These are phyloP conservation scores for Apophysomyces variabilis DNA, from an alignment of 371 early-diverging fungal species.

Conservation along the genomic window DNA sequence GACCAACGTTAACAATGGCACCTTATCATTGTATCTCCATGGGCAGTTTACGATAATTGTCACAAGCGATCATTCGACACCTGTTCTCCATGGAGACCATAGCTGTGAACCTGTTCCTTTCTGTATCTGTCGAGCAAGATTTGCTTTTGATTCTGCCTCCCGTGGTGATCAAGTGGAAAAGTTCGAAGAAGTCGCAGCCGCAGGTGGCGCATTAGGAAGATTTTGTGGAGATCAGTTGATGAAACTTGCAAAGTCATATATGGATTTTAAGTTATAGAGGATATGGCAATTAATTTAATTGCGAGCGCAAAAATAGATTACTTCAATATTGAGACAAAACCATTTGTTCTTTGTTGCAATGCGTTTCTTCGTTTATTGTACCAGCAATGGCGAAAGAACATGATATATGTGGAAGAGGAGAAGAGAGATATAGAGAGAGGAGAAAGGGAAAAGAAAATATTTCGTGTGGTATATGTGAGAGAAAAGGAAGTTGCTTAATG, in stretches of 20 bases:
- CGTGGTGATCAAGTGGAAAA: slow-evolving; percentile 27
- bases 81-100: slow-evolving; percentile 53
- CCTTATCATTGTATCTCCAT: slow-evolving; percentile 6
- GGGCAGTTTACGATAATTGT: slow-evolving; percentile 44
- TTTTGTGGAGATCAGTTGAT: slow-evolving; percentile 53
- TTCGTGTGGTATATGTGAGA: too few species aligned
- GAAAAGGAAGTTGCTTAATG: too few species aligned
- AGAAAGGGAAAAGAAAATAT: neutral
- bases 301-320: too few species aligned
- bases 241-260: slow-evolving; percentile 33
- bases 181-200: slow-evolving; percentile 40
- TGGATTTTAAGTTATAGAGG: slow-evolving; percentile 15
- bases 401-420: neutral
- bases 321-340: too few species aligned
- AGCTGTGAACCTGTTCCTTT: slow-evolving; percentile 59
- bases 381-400: neutral
- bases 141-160: slow-evolving; percentile 7
- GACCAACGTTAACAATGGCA: neutral
- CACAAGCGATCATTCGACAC: slow-evolving; percentile 63
- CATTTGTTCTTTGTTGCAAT: too few species aligned
- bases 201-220: slow-evolving; percentile 42
- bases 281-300: too few species aligned
- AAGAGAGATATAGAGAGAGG: neutral
- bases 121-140: slow-evolving; percentile 26
- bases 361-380: neutral